Conservation (phyloP, 169 alveolate species). For the Theileria orientalis region DNA sequence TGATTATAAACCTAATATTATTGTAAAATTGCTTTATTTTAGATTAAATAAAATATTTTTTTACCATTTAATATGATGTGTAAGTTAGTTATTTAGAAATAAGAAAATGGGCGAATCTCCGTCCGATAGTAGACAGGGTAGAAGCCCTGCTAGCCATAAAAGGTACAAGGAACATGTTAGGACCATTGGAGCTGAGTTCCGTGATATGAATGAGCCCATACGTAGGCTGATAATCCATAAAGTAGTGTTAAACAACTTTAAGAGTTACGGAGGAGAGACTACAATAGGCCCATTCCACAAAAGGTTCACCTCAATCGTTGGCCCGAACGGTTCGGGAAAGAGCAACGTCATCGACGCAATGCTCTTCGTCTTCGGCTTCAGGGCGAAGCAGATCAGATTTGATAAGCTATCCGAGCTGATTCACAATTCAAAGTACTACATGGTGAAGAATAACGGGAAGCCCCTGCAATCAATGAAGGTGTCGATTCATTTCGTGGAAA, state of each 20-base stretch:
- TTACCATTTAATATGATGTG: not conserved
- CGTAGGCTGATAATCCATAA: conserved; percentile 85
- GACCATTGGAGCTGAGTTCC: conserved; percentile 57
- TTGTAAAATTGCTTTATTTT: not conserved
- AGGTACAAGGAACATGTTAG: conserved; percentile 46
- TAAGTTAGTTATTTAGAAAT: not conserved
- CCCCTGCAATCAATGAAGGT: conserved; percentile 84
- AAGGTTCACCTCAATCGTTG: conserved; percentile 90
- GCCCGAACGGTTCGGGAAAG: conserved; percentile 99
- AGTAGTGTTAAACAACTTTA: conserved; percentile 91
- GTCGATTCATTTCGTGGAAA: conserved; percentile 87
- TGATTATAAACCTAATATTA: not conserved
- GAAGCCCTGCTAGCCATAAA: not conserved
- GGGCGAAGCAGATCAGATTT: conserved; percentile 95
- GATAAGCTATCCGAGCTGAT: conserved; percentile 91
- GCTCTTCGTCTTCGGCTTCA: conserved; percentile 96
- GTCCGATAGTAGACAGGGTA: not conserved
- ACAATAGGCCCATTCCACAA: conserved; percentile 93
- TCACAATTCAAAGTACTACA: conserved; percentile 88
- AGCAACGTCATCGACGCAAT: conserved; percentile 98
- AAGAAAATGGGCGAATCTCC: conserved; percentile 3
- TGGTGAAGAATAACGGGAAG: conserved; percentile 61
- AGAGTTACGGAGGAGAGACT: conserved; percentile 91
- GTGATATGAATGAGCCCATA: conserved; percentile 42
- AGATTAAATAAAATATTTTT: not conserved